Conservation (phyloP, 768 basidiomycete species). For the Gyrodon lividus region DNA sequence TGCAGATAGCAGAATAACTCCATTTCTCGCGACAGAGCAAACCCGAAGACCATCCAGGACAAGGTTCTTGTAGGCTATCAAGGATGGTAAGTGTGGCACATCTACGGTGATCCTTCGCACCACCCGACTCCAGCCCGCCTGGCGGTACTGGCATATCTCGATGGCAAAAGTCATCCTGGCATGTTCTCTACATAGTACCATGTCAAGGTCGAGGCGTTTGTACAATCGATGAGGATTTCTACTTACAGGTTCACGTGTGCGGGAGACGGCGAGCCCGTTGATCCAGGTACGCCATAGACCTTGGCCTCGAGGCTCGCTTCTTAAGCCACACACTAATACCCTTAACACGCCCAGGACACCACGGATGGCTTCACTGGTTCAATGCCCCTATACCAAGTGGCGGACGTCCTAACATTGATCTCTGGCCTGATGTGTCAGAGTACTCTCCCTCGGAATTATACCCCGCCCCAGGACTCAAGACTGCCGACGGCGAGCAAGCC, state of each 20-base stretch:
- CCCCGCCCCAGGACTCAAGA: slow-evolving; percentile 63
- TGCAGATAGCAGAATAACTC: neutral
- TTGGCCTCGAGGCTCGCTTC: neutral
- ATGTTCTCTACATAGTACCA: neutral
- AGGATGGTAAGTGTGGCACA: slow-evolving; percentile 59
- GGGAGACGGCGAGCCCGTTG: slow-evolving; percentile 67
- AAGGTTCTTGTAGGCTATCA: slow-evolving; percentile 87
- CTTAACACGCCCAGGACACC: slow-evolving; percentile 46
- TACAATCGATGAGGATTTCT: neutral
- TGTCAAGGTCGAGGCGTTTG: neutral
- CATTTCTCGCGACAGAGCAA: slow-evolving; percentile 42
- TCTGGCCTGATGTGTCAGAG: slow-evolving; percentile 77
- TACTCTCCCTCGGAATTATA: slow-evolving; percentile 73
- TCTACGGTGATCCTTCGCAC: neutral
- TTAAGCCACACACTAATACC: slow-evolving; percentile 10
- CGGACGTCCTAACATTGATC: slow-evolving; percentile 69
- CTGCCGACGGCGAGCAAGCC: slow-evolving; percentile 54
- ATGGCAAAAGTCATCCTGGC: neutral
- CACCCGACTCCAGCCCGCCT: no score
- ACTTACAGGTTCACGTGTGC: slow-evolving; percentile 64
- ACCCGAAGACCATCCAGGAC: slow-evolving; percentile 76
- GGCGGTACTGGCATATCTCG: neutral
- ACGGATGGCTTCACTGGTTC: slow-evolving; percentile 89
- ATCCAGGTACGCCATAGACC: slow-evolving; percentile 44
- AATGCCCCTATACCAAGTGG: slow-evolving; percentile 63